These are phyloP conservation scores for Irpex lacteus DNA, from an alignment of 1,284 basidiomycete species.

Conservation along the genomic window DNA sequence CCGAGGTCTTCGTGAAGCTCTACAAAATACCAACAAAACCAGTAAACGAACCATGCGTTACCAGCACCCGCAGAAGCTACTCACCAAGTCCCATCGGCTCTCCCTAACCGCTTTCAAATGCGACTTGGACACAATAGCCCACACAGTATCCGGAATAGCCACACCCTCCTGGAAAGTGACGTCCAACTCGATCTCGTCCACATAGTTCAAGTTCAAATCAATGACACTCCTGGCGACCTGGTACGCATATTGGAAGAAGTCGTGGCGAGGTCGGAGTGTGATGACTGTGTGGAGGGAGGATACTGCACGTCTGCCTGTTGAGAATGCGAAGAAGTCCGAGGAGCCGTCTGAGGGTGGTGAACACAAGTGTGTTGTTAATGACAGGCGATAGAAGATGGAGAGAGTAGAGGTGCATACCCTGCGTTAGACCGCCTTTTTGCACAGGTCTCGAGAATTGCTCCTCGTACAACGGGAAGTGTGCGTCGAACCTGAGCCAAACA, in stretches of 20 bases:
- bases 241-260: constrained; percentile 65
- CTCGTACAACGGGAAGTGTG: constrained; percentile 52
- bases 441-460: constrained; percentile 68
- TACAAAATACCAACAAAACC: constrained; percentile 28
- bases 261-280: constrained; percentile 79
- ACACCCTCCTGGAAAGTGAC: constrained; percentile 65
- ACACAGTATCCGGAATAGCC: constrained; percentile 68
- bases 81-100: constrained; percentile 82
- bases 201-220: constrained; percentile 71
- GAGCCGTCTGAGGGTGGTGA: constrained; percentile 54
- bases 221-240: constrained; percentile 61
- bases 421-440: constrained; percentile 37
- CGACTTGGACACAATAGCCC: constrained; percentile 80
- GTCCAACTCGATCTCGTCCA: constrained; percentile 71
- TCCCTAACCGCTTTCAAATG: constrained; percentile 68
- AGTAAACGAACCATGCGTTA: not conserved
- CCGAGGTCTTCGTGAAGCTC: constrained; percentile 80
- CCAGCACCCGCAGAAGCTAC: constrained; percentile 25
- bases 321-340: constrained; percentile 80
- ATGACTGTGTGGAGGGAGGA: constrained; percentile 78
- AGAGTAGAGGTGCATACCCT: constrained; percentile 18
- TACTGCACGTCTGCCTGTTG: constrained; percentile 79
- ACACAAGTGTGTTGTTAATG: not conserved
- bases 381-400: too few species aligned
- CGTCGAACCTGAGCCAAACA: constrained; percentile 45